These are phyloP conservation scores for Fusarium chlamydosporum DNA, from an alignment of 2,329 filamentous ascomycete genomes.

Conservation along the genomic window DNA sequence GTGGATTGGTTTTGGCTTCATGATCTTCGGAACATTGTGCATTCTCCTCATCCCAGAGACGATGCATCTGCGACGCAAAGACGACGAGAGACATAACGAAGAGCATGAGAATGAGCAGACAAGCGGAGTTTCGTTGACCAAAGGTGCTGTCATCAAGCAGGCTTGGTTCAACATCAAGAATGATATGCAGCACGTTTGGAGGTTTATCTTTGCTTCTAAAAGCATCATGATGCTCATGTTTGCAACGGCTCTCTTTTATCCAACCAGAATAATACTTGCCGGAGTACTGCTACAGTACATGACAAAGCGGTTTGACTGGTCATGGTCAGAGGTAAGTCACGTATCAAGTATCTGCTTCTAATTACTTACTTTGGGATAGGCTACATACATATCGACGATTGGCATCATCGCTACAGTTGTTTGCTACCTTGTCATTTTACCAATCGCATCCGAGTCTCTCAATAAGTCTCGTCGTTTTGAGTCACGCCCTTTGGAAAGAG, in stretches of 20 bases:
- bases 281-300: constrained; percentile 66
- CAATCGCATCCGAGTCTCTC: constrained; percentile 53
- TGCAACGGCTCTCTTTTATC: constrained; percentile 50
- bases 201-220: constrained; percentile 59
- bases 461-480: constrained; percentile 47
- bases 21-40: constrained; percentile 51
- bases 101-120: constrained; percentile 14
- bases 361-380: constrained; percentile 45
- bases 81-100: constrained; percentile 44
- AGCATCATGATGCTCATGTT: constrained; percentile 57
- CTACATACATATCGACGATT: constrained; percentile 60
- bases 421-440: constrained; percentile 58
- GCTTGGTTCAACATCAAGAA: constrained; percentile 50
- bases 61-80: constrained; percentile 53
- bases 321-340: constrained; percentile 58
- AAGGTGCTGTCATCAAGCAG: constrained; percentile 39
- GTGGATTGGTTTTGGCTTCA: constrained; percentile 53
- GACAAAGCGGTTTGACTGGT: constrained; percentile 65
- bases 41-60: constrained; percentile 61
- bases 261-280: constrained; percentile 52
- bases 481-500: constrained; percentile 55
- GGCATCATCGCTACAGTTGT: constrained; percentile 57
- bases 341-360: fast-evolving
- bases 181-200: constrained; percentile 56
- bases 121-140: constrained; percentile 9